A percentile compares a stretch with the other conserved stretches of the same genome.
phyloP scores from a whole-genome alignment of 2,329 filamentous ascomycete species.

The Leptographium flavum region DNA sequence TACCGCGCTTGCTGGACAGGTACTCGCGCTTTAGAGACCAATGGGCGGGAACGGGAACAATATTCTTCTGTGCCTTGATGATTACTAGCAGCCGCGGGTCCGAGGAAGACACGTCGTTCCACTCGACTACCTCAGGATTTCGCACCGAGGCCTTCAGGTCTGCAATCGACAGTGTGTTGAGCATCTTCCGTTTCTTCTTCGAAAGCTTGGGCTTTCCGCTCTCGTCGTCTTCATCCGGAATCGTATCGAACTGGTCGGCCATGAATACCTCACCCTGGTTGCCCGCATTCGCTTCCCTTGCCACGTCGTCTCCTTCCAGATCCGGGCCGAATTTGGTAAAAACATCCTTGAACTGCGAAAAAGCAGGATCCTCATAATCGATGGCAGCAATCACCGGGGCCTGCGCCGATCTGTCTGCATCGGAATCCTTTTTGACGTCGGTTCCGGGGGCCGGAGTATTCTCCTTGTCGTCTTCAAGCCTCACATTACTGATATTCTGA shows the following conservation, averaged over 20 bases:
- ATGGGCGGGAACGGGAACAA: constrained; percentile 84
- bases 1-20: constrained; percentile 87
- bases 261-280: constrained; percentile 80
- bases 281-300: constrained; percentile 49
- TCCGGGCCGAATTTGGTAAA: constrained; percentile 64
- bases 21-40: constrained; percentile 97
- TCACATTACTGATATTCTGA: background rate
- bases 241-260: constrained; percentile 73
- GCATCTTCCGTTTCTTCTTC: constrained; percentile 86
- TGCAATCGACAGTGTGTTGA: constrained; percentile 81
- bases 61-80: constrained; percentile 89
- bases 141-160: constrained; percentile 85
- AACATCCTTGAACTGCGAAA: constrained; percentile 70
- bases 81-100: constrained; percentile 83
- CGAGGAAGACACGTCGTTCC: constrained; percentile 86
- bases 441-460: background rate
- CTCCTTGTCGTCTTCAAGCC: constrained; percentile 12
- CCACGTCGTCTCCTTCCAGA: constrained; percentile 46
- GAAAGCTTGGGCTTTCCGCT: constrained; percentile 55
- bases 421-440: constrained; percentile 15
- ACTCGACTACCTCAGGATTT: constrained; percentile 90
- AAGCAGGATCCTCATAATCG: constrained; percentile 59
- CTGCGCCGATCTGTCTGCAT: constrained; percentile 28
- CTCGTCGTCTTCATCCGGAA: constrained; percentile 66
- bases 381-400: constrained; percentile 33